A percentile compares a stretch with the other conserved stretches of the same genome.
These are phyloP conservation scores for Avena eriantha DNA, from an alignment of 176 grass and related monocot species.

Conservation along the genomic window DNA sequence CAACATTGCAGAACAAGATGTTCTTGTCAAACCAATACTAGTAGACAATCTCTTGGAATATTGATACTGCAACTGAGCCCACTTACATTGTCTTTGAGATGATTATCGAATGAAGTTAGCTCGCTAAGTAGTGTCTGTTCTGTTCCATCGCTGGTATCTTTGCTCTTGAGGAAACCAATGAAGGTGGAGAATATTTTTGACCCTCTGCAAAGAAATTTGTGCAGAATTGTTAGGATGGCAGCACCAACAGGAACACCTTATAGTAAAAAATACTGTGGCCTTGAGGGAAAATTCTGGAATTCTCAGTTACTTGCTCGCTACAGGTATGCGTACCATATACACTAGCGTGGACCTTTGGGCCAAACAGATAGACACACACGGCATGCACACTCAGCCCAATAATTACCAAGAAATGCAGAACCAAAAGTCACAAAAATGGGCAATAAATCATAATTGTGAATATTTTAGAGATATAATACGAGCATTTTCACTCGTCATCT, in stretches of 20 bases:
- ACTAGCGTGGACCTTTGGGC: not conserved
- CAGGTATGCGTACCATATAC: not conserved
- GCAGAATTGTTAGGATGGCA: conserved; percentile 21
- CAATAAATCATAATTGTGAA: not conserved
- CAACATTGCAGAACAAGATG: conserved; percentile 26
- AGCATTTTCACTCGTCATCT: not conserved
- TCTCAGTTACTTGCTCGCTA: not conserved
- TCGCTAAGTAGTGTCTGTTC: conserved; percentile 71
- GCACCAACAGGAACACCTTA: conserved; percentile 1
- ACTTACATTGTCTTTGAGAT: conserved; percentile 90
- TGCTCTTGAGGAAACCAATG: conserved; percentile 93
- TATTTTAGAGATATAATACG: conserved; percentile 6
- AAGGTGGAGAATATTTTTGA: conserved; percentile 93
- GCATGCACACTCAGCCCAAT: not conserved
- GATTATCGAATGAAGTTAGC: conserved; percentile 64
- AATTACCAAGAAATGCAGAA: not conserved
- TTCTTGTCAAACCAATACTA: conserved; percentile 28
- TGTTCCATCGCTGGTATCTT: conserved; percentile 80
- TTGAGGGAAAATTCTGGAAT: not conserved
- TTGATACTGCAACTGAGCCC: conserved; percentile 25
- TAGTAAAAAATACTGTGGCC: not conserved
- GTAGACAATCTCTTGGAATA: not conserved
- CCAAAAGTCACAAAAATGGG: conserved; percentile 1
- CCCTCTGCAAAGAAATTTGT: conserved; percentile 56
- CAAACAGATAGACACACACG: not conserved